phyloP scores from a whole-genome alignment of 2,329 filamentous ascomycete species.

The Ophiocordyceps polyrhachis-furcata region DNA sequence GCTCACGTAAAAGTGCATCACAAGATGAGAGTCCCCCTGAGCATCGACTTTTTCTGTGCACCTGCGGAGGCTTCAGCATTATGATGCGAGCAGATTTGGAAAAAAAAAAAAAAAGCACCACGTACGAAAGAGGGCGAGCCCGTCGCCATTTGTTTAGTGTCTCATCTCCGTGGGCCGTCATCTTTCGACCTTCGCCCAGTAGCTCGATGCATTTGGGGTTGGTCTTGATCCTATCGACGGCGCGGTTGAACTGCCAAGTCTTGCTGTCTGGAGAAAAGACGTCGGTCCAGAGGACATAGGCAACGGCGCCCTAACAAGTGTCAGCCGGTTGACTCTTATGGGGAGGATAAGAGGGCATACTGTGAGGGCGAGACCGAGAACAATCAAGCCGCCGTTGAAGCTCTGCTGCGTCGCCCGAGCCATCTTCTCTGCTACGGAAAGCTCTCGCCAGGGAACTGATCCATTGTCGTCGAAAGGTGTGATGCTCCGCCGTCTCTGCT shows the following conservation, averaged over 20 bases:
- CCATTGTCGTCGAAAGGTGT: constrained; percentile 80
- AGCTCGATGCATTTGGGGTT: constrained; percentile 53
- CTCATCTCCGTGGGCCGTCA: constrained; percentile 64
- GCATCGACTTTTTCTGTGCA: constrained; percentile 51
- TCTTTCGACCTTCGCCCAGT: constrained; percentile 56
- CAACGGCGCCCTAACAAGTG: constrained; percentile 45
- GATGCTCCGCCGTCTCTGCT: constrained; percentile 45
- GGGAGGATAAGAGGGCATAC: constrained; percentile 26
- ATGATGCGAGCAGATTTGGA: neutral
- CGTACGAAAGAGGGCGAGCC: constrained; percentile 40
- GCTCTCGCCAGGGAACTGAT: constrained; percentile 58
- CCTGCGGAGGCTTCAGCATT: constrained; percentile 22
- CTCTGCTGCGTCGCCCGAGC: constrained; percentile 77
- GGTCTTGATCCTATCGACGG: constrained; percentile 58
- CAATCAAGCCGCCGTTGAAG: constrained; percentile 66
- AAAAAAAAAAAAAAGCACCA: neutral
- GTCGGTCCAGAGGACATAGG: constrained; percentile 61
- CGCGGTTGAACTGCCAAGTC: constrained; percentile 73
- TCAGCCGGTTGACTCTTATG: neutral
- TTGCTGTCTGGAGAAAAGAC: constrained; percentile 75
- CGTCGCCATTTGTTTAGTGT: constrained; percentile 67
- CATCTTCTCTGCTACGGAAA: constrained; percentile 60
- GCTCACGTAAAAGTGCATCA: constrained; percentile 68
- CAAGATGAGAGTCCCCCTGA: constrained; percentile 59
- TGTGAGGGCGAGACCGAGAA: constrained; percentile 58